These are phyloP conservation scores for Leishmania tropica DNA, from an alignment of 208 protist species.

Conservation along the genomic window DNA sequence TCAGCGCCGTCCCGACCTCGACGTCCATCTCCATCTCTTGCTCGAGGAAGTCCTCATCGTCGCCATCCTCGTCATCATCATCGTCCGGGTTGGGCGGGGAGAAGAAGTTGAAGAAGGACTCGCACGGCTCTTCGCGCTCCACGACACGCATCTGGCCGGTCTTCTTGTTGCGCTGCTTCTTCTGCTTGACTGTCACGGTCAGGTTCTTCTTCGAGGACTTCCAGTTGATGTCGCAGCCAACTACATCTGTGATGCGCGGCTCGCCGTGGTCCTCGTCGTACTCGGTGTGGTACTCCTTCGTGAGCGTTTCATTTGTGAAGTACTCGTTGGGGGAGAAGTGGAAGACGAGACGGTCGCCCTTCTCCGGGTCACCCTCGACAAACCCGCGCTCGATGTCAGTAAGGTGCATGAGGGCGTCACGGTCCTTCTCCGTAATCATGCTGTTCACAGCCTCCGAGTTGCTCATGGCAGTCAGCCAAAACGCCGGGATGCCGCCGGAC, in stretches of 20 bases:
- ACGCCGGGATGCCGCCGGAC: slow-evolving; percentile 85
- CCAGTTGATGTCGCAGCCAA: slow-evolving; percentile 86
- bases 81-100: slow-evolving; percentile 44
- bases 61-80: slow-evolving; percentile 53
- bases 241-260: slow-evolving; percentile 64
- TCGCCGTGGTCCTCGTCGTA: slow-evolving; percentile 82
- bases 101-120: slow-evolving; percentile 96
- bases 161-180: slow-evolving; percentile 92
- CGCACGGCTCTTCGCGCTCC: slow-evolving; percentile 77
- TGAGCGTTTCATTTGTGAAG: slow-evolving; percentile 89
- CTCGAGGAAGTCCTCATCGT: slow-evolving; percentile 58
- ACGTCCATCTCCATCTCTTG: slow-evolving; percentile 82
- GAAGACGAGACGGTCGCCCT: slow-evolving; percentile 87
- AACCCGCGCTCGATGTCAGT: slow-evolving; percentile 57
- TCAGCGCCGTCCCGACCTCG: slow-evolving; percentile 77
- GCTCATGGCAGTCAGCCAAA: slow-evolving; percentile 83
- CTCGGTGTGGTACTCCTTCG: slow-evolving; percentile 89
- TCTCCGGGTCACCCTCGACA: slow-evolving; percentile 52
- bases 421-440: slow-evolving; percentile 76
- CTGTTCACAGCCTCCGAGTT: slow-evolving; percentile 52
- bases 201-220: slow-evolving; percentile 74
- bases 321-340: slow-evolving; percentile 89
- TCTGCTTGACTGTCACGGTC: slow-evolving; percentile 83
- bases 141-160: slow-evolving; percentile 83
- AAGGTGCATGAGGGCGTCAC: slow-evolving; percentile 53